A percentile compares a stretch with the other conserved stretches of the same genome.
phyloP scores from a whole-genome alignment of 2,329 filamentous ascomycete species.

The Aspergillus unguis region DNA sequence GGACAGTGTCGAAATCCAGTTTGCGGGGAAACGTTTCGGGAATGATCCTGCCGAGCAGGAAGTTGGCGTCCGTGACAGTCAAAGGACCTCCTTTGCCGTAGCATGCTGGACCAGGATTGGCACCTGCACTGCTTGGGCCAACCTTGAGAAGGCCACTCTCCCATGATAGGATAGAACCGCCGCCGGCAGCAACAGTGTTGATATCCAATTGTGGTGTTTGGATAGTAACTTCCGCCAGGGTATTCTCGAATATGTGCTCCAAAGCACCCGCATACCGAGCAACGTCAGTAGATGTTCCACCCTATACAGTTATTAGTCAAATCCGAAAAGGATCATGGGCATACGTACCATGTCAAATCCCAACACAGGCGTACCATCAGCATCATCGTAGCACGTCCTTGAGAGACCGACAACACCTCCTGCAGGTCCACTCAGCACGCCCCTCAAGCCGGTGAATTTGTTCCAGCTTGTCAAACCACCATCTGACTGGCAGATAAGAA shows the following conservation, averaged over 20 bases:
- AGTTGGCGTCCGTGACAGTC: constrained; percentile 88
- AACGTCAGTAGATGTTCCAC: constrained; percentile 84
- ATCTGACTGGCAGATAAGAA: constrained; percentile 52
- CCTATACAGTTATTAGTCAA: constrained; percentile 41
- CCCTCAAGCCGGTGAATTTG: constrained; percentile 8
- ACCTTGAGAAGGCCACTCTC: constrained; percentile 88
- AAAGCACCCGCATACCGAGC: constrained; percentile 86
- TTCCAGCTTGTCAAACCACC: constrained; percentile 13
- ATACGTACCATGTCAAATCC: constrained; percentile 71
- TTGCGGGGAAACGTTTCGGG: constrained; percentile 89
- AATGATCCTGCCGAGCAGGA: constrained; percentile 79
- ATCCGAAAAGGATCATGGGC: not conserved
- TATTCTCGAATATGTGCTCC: constrained; percentile 92
- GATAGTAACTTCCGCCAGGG: constrained; percentile 88
- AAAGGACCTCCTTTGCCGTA: constrained; percentile 91
- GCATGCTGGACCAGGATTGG: constrained; percentile 86
- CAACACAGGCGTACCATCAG: constrained; percentile 65
- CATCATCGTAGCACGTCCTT: constrained; percentile 11
- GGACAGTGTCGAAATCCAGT: constrained; percentile 72
- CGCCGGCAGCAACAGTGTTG: constrained; percentile 90
- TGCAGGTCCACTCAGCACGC: constrained; percentile 11
- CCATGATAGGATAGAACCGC: constrained; percentile 69
- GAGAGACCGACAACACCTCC: constrained; percentile 12
- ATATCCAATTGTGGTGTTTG: constrained; percentile 91
- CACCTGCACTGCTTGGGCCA: constrained; percentile 84